Percentiles rank a stretch among this genome's conserved stretches.
Evolutionary conservation across 176 grass and related monocot genomes (phyloP).

Genomic region (Typha latifolia): DNA sequence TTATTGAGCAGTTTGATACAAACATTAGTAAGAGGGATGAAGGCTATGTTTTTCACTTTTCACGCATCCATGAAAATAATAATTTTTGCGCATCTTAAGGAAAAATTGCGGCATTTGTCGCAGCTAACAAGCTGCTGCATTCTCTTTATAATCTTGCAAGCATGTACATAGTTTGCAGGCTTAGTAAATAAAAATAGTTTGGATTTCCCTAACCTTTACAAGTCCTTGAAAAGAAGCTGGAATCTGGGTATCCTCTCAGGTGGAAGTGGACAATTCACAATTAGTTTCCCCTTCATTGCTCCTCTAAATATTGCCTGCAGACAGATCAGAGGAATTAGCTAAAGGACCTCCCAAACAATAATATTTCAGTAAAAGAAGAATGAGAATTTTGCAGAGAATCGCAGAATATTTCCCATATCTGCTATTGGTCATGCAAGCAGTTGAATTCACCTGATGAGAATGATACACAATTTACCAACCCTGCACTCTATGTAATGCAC

Average conservation of each 20-base stretch:
- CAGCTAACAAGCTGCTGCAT: background rate
- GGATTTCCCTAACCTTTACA: conserved; percentile 23
- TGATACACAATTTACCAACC: too few species aligned
- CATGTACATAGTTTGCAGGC: too few species aligned
- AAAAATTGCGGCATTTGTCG: background rate
- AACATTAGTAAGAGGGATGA: background rate
- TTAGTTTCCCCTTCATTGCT: conserved; percentile 90
- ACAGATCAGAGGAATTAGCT: background rate
- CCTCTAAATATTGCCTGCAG: conserved; percentile 71
- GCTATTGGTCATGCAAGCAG: too few species aligned
- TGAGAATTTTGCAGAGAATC: too few species aligned
- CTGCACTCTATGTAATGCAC: too few species aligned
- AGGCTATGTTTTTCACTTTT: background rate
- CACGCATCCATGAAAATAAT: background rate
- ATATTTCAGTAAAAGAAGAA: background rate
- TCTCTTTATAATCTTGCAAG: background rate
- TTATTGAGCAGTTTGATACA: too few species aligned
- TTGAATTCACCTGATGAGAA: too few species aligned
- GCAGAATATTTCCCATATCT: too few species aligned
- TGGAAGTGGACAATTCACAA: conserved; percentile 72
- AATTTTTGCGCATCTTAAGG: background rate
- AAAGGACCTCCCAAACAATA: background rate
- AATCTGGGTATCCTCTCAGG: conserved; percentile 72
- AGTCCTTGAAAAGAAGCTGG: conserved; percentile 78
- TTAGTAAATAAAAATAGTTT: too few species aligned